These are phyloP conservation scores for Leccinum truebloodii DNA, from an alignment of 768 basidiomycete genomes.

Conservation along the genomic window DNA sequence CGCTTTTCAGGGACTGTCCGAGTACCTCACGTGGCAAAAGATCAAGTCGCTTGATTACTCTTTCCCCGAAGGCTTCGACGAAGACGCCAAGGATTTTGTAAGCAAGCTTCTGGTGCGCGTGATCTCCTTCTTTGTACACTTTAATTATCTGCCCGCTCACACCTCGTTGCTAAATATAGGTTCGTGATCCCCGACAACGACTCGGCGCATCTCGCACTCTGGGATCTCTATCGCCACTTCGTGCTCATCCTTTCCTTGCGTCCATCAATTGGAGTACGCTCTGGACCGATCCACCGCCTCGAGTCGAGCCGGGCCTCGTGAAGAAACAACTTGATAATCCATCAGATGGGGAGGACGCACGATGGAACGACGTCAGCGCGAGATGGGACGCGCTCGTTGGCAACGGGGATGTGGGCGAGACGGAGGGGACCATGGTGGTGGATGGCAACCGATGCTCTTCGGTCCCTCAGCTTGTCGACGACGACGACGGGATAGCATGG, in stretches of 20 bases:
- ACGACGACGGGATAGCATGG: slow-evolving; percentile 52
- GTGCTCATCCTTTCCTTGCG: slow-evolving; percentile 62
- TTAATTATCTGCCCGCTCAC: background rate
- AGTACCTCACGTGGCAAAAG: slow-evolving; percentile 94
- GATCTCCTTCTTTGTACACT: background rate
- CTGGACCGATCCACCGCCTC: slow-evolving; percentile 65
- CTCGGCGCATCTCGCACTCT: slow-evolving; percentile 52
- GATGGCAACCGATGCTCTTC: background rate
- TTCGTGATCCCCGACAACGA: slow-evolving; percentile 57
- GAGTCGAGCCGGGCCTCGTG: slow-evolving; percentile 57
- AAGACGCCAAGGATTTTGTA: slow-evolving; percentile 78
- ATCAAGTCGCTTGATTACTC: slow-evolving; percentile 86
- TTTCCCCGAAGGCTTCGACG: slow-evolving; percentile 85
- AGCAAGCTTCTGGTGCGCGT: slow-evolving; percentile 64
- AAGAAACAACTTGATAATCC: slow-evolving; percentile 36
- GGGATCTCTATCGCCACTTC: slow-evolving; percentile 47
- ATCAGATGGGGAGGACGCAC: slow-evolving; percentile 29
- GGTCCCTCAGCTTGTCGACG: background rate
- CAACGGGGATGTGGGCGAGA: slow-evolving; percentile 23
- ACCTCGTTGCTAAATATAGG: slow-evolving; percentile 39
- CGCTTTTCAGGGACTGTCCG: slow-evolving; percentile 87
- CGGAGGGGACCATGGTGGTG: slow-evolving; percentile 11
- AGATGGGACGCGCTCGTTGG: slow-evolving; percentile 53
- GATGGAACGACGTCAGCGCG: slow-evolving; percentile 56
- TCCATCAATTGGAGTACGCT: slow-evolving; percentile 59